phyloP scores from a whole-genome alignment of 2,329 filamentous ascomycete species.

The Davidsoniella eucalypti region DNA sequence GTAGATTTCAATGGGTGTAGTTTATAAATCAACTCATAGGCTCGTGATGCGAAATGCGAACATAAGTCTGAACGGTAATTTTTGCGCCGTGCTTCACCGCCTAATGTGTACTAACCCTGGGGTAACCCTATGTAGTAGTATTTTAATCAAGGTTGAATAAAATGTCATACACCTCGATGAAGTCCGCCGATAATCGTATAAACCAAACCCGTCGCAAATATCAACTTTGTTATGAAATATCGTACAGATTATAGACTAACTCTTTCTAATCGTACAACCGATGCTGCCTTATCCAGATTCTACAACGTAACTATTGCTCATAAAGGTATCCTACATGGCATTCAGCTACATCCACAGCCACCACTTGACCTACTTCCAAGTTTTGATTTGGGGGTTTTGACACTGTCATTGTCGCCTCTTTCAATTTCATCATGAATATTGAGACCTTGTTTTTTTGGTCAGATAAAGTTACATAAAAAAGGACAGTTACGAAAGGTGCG shows the following conservation, averaged over 20 bases:
- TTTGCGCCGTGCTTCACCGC: constrained; percentile 12
- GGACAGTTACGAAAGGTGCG: neutral
- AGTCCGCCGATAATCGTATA: too few relatives aligned
- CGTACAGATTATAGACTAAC: too few relatives aligned
- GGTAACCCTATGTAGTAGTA: too few relatives aligned
- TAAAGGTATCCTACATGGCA: neutral
- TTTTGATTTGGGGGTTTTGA: constrained; percentile 34
- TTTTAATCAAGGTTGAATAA: too few relatives aligned
- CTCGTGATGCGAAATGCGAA: too few relatives aligned
- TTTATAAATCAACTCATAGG: too few relatives aligned
- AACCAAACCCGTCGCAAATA: too few relatives aligned
- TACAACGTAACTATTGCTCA: too few relatives aligned
- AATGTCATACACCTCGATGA: too few relatives aligned
- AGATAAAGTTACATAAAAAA: neutral
- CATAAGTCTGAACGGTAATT: neutral
- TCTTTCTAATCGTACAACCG: too few relatives aligned
- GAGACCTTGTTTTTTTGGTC: constrained; percentile 39
- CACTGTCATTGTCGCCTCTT: constrained; percentile 79
- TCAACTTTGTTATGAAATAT: too few relatives aligned
- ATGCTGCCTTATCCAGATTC: too few relatives aligned
- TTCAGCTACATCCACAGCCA: constrained; percentile 12
- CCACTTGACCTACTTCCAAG: neutral
- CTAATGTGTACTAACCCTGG: neutral
- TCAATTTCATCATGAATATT: constrained; percentile 85
- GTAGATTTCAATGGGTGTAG: neutral